A percentile compares a stretch with the other conserved stretches of the same genome.
phyloP scores from a whole-genome alignment of 805 yeast species.

The Candida pini region DNA sequence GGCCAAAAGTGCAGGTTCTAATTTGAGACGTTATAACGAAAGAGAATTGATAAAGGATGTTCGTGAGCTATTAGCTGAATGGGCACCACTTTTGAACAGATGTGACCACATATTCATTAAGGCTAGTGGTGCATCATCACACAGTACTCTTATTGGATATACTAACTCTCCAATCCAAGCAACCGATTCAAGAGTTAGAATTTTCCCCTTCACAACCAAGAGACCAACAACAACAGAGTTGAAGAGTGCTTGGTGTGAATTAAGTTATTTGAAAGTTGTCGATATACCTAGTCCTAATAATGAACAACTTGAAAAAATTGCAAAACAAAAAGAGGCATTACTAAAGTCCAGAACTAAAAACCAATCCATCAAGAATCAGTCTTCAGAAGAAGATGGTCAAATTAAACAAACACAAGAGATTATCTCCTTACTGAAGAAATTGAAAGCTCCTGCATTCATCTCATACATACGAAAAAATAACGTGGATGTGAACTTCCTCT shows the following conservation, averaged over 20 bases:
- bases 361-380: constrained; percentile 1
- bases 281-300: constrained; percentile 48
- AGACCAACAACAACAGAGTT: constrained; percentile 81
- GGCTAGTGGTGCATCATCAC: constrained; percentile 70
- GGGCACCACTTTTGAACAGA: constrained; percentile 55
- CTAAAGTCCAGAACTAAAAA: constrained; percentile 21
- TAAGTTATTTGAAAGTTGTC: constrained; percentile 52
- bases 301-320: constrained; percentile 20
- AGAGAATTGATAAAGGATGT: constrained; percentile 75
- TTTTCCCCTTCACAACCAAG: constrained; percentile 84
- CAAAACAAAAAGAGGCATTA: constrained; percentile 27
- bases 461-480: constrained; percentile 55
- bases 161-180: constrained; percentile 47
- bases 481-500: constrained; percentile 43
- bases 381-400: constrained; percentile 22
- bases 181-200: constrained; percentile 57
- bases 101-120: constrained; percentile 73
- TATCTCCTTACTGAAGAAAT: constrained; percentile 55
- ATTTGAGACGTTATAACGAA: constrained; percentile 84
- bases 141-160: constrained; percentile 60
- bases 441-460: constrained; percentile 70
- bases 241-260: constrained; percentile 76
- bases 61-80: constrained; percentile 54
- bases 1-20: constrained; percentile 94
- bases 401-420: constrained; percentile 57